Evolutionary conservation across 1,139 yeast species (phyloP).

Genomic region (Protomyces pachydermus): DNA sequence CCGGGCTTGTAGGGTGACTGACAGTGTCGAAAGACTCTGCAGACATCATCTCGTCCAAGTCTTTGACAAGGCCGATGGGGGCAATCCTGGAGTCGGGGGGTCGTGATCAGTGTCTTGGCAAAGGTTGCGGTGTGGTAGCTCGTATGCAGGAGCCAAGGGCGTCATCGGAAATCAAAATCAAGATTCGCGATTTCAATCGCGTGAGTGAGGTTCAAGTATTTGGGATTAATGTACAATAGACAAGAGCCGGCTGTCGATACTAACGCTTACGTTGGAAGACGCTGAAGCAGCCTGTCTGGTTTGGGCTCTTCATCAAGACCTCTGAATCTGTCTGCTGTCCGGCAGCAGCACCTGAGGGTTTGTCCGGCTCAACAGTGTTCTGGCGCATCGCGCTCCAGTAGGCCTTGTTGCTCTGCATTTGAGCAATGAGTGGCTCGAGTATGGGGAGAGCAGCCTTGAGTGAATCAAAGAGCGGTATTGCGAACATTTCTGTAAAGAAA

Average conservation of each 20-base stretch:
- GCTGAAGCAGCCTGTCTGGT: neutral
- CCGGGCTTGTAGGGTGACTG: neutral
- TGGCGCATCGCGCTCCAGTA: neutral
- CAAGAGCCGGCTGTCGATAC: neutral
- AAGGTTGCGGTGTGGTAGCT: too few species aligned
- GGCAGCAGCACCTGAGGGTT: too few species aligned
- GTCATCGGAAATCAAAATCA: too few species aligned
- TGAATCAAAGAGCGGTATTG: slow-evolving; percentile 64
- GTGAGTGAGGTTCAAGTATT: too few species aligned
- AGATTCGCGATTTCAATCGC: too few species aligned
- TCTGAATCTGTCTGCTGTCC: neutral
- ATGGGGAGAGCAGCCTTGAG: slow-evolving; percentile 47
- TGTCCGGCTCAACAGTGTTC: too few species aligned
- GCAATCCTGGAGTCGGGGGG: too few species aligned
- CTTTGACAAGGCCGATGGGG: too few species aligned
- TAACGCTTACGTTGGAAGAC: neutral
- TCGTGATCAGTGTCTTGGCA: too few species aligned
- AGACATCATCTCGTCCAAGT: neutral
- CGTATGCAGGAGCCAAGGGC: too few species aligned
- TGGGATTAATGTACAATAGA: too few species aligned
- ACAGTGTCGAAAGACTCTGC: neutral
- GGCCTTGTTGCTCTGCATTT: slow-evolving; percentile 2
- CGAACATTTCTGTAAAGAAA: slow-evolving; percentile 78
- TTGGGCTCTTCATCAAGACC: neutral
- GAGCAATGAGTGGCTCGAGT: slow-evolving; percentile 27